phyloP scores from a whole-genome alignment of 495 filamentous ascomycete genomes.

The Talaromyces adpressus region DNA sequence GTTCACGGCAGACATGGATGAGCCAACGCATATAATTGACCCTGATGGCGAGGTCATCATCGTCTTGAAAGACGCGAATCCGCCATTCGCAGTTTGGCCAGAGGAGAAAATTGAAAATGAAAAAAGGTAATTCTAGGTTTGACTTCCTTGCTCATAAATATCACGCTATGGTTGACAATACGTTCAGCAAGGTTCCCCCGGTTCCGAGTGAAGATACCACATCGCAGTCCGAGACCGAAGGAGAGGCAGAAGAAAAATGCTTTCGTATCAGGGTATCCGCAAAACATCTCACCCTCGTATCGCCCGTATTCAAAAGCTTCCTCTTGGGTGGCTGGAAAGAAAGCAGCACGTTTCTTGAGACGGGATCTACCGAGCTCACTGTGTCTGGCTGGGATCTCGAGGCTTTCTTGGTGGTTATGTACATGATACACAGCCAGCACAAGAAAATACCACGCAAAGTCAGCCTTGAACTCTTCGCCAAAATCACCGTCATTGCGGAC shows the following conservation, averaged over 20 bases:
- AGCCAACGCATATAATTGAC: slow-evolving; percentile 9
- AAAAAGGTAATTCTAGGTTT: neutral
- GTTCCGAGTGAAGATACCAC: neutral
- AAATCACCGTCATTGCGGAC: slow-evolving; percentile 41
- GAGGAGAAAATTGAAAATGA: neutral
- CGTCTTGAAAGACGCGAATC: slow-evolving; percentile 4
- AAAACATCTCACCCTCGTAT: slow-evolving; percentile 36
- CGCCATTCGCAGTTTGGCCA: neutral
- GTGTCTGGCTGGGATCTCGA: slow-evolving; percentile 22
- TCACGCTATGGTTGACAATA: neutral
- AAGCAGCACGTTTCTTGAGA: slow-evolving; percentile 13
- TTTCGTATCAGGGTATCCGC: slow-evolving; percentile 33
- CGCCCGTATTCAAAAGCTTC: slow-evolving; percentile 26
- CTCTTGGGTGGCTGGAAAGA: slow-evolving; percentile 15
- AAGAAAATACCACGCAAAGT: slow-evolving; percentile 29
- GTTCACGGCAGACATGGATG: neutral
- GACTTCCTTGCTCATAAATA: too few species aligned
- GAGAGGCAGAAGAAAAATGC: neutral
- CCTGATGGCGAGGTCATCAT: slow-evolving; percentile 12
- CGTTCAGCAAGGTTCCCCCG: neutral
- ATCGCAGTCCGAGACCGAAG: neutral
- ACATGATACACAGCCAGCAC: slow-evolving; percentile 39
- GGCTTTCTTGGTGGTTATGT: slow-evolving; percentile 37
- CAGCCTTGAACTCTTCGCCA: slow-evolving; percentile 31
- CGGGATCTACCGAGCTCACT: slow-evolving; percentile 25